Conservation (phyloP, 768 basidiomycete genomes). For the Hortiboletus campestris region DNA sequence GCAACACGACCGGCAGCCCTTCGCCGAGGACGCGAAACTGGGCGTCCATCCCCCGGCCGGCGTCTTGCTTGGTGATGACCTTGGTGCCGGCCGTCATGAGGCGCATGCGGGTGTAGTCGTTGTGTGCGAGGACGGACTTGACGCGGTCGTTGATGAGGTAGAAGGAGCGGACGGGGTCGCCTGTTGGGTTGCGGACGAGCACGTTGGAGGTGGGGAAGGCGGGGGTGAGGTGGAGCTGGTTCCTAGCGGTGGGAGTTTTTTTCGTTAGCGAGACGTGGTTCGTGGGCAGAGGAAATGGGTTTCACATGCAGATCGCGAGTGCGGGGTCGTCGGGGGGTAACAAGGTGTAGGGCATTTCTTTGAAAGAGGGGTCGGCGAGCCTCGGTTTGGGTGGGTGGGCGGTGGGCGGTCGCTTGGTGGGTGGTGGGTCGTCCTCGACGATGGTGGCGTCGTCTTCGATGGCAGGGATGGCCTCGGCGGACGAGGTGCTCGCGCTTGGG, state of each 20-base stretch:
- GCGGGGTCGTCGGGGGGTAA: conserved; percentile 68
- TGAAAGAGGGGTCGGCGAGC: conserved; percentile 50
- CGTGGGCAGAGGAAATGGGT: conserved; percentile 8
- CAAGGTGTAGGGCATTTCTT: conserved; percentile 91
- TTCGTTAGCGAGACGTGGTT: neutral
- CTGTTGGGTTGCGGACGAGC: conserved; percentile 83
- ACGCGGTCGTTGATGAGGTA: conserved; percentile 88
- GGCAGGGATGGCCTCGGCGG: neutral
- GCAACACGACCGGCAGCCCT: conserved; percentile 80
- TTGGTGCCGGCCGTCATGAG: conserved; percentile 94
- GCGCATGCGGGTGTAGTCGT: conserved; percentile 81
- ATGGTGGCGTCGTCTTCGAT: neutral
- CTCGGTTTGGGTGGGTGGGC: conserved; percentile 3
- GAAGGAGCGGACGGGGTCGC: conserved; percentile 70
- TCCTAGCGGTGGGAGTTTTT: conserved; percentile 39
- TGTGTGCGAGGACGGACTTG: conserved; percentile 73
- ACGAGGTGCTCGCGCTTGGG: conserved; percentile 4
- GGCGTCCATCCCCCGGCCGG: conserved; percentile 53
- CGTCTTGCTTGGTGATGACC: conserved; percentile 88
- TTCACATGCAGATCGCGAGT: conserved; percentile 72
- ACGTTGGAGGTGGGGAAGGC: conserved; percentile 75
- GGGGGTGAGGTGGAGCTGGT: conserved; percentile 65
- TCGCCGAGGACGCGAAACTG: conserved; percentile 81
- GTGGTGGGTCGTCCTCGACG: conserved; percentile 1
- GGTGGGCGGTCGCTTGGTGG: neutral